These are phyloP conservation scores for Colletotrichum sp. DNA, from an alignment of 2,329 filamentous ascomycete genomes.

Conservation along the genomic window DNA sequence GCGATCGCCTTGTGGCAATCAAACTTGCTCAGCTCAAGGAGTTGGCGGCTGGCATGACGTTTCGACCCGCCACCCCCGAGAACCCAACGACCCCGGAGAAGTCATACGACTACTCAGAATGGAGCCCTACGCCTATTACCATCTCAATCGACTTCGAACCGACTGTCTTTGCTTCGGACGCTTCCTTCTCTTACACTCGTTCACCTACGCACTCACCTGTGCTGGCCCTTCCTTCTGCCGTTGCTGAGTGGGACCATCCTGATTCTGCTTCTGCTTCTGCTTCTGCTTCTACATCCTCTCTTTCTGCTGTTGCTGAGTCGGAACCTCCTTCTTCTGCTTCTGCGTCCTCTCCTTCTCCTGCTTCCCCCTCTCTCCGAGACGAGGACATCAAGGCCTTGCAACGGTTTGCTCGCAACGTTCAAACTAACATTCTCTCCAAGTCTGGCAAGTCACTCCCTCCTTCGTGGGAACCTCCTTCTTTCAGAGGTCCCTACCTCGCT, in stretches of 20 bases:
- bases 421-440: background rate
- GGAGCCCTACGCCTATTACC: background rate
- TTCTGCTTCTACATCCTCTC: background rate
- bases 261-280: background rate
- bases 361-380: background rate
- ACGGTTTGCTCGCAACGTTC: background rate
- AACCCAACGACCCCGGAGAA: background rate
- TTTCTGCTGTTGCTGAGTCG: background rate
- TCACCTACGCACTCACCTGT: background rate
- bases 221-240: background rate
- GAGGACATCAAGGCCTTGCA: background rate
- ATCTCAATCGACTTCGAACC: conserved; percentile 1
- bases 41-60: background rate
- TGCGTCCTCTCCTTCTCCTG: background rate
- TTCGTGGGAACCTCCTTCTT: background rate
- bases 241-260: background rate
- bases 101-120: background rate
- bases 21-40: background rate
- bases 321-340: background rate
- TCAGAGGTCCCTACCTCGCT: background rate
- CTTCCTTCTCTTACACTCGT: background rate
- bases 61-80: background rate
- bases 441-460: background rate
- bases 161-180: background rate
- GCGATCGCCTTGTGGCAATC: background rate